These are phyloP conservation scores for Leccinum ochraceum DNA, from an alignment of 768 basidiomycete genomes.

Conservation along the genomic window DNA sequence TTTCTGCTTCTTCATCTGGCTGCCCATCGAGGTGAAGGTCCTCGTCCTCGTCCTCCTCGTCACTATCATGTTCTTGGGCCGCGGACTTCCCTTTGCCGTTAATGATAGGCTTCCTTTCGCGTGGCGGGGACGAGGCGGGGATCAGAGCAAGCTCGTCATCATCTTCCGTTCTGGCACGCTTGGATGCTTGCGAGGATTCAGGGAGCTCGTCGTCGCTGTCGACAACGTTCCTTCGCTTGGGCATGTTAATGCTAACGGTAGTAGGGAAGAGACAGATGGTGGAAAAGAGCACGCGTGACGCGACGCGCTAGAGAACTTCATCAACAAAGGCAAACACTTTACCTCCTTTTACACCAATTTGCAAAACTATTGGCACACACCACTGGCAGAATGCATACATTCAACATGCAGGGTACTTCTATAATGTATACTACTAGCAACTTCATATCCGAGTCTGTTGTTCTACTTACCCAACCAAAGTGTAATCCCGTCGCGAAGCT, in stretches of 20 bases:
- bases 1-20: slow-evolving; percentile 57
- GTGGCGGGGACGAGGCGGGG: slow-evolving; percentile 13
- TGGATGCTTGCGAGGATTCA: slow-evolving; percentile 37
- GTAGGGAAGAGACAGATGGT: slow-evolving; percentile 2
- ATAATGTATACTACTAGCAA: too few species aligned
- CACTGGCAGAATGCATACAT: too few species aligned
- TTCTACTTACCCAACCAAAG: neutral
- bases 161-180: slow-evolving; percentile 47
- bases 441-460: too few species aligned
- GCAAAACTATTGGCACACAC: too few species aligned
- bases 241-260: slow-evolving; percentile 39
- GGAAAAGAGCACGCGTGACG: slow-evolving; percentile 26
- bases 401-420: too few species aligned
- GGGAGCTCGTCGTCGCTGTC: slow-evolving; percentile 45
- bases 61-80: slow-evolving; percentile 30
- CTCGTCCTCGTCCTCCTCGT: slow-evolving; percentile 33
- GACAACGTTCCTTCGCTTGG: slow-evolving; percentile 49
- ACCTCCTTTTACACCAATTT: too few species aligned
- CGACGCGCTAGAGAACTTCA: neutral
- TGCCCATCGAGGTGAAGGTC: slow-evolving; percentile 38
- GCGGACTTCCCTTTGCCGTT: slow-evolving; percentile 37
- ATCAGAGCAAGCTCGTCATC: slow-evolving; percentile 34
- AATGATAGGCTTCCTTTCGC: slow-evolving; percentile 32
- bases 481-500: neutral
- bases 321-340: slow-evolving; percentile 28